A percentile compares a stretch with the other conserved stretches of the same genome.
phyloP scores from a whole-genome alignment of 345 rosid genomes.

The Brassica cretica region DNA sequence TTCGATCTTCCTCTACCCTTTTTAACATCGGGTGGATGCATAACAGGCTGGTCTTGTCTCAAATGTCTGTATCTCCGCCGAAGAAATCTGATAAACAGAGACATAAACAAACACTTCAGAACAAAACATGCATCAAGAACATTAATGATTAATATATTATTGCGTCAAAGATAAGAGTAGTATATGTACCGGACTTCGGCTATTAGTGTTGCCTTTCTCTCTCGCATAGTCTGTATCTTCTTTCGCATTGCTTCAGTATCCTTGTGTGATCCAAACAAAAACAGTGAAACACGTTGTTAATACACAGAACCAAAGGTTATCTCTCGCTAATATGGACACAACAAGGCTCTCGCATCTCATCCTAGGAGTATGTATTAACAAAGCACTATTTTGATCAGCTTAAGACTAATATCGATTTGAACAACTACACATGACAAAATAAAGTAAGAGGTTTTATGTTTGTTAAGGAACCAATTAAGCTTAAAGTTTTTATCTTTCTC shows the following conservation, averaged over 20 bases:
- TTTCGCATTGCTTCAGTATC: conserved; percentile 56
- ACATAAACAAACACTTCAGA: conserved; percentile 2
- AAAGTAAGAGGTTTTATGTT: conserved; percentile 9
- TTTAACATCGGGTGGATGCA: conserved; percentile 1
- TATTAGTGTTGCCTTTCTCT: conserved; percentile 52
- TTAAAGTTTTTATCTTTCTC: conserved; percentile 6
- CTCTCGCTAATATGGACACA: neutral
- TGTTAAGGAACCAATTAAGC: conserved; percentile 18
- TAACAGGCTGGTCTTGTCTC: conserved; percentile 44
- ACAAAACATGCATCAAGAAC: neutral
- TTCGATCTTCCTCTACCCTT: conserved; percentile 27
- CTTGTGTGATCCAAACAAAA: conserved; percentile 40
- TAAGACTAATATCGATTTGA: conserved; percentile 15
- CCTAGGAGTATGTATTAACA: neutral
- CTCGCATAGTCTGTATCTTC: conserved; percentile 54
- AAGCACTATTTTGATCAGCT: conserved; percentile 8
- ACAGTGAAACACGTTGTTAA: neutral
- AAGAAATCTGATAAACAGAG: conserved; percentile 57
- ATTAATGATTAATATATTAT: neutral
- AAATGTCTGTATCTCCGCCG: conserved; percentile 58
- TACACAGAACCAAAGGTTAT: conserved; percentile 1
- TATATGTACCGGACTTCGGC: conserved; percentile 72
- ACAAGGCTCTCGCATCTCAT: neutral
- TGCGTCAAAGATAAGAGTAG: neutral
- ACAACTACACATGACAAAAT: neutral